Conservation (phyloP, 2,329 filamentous ascomycete species). For the Hymenoscyphus scutula region DNA sequence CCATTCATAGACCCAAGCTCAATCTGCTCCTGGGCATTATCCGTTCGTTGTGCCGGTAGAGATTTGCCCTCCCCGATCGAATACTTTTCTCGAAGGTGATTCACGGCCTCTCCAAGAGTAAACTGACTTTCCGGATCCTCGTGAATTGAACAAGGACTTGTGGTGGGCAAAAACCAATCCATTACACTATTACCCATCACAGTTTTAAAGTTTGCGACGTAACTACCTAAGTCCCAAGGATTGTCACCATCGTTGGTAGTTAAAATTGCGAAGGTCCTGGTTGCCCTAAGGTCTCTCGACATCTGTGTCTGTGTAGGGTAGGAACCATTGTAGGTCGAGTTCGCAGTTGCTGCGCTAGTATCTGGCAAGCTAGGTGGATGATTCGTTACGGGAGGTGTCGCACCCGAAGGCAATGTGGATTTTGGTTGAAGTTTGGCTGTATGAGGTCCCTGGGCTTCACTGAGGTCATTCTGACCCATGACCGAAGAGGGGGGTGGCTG, state of each 20-base stretch:
- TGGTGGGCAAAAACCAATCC: conserved; percentile 81
- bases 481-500: neutral
- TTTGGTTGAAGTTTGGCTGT: neutral
- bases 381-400: neutral
- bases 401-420: neutral
- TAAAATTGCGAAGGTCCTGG: conserved; percentile 75
- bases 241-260: conserved; percentile 71
- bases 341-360: neutral
- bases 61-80: neutral
- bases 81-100: conserved; percentile 46
- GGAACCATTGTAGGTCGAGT: neutral
- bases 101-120: conserved; percentile 60
- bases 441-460: neutral
- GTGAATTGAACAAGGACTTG: conserved; percentile 68
- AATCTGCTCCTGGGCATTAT: neutral
- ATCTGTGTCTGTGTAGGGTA: conserved; percentile 3
- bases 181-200: conserved; percentile 71
- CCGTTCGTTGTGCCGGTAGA: neutral
- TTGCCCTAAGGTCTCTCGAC: conserved; percentile 41
- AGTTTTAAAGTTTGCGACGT: conserved; percentile 67
- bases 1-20: neutral
- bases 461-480: too few relatives aligned
- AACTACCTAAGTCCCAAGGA: conserved; percentile 73
- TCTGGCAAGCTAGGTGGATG: neutral
- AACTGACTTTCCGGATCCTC: conserved; percentile 66